These are phyloP conservation scores for Colletotrichum zoysiae DNA, from an alignment of 2,329 filamentous ascomycete genomes.

Conservation along the genomic window DNA sequence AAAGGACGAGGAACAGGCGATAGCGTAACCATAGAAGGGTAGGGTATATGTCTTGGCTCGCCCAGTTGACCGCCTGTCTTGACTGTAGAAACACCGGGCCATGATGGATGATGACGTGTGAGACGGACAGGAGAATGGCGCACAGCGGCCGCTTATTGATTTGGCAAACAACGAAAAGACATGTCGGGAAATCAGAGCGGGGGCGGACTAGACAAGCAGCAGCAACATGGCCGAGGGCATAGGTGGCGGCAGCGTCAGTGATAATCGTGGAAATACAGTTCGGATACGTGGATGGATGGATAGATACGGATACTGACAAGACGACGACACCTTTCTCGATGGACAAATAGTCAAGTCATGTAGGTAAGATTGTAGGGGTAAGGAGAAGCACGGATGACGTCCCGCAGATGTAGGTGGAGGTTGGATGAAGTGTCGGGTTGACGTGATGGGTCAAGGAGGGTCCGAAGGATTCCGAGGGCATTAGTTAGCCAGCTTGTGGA, in stretches of 20 bases:
- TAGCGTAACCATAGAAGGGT: background rate
- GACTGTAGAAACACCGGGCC: slow-evolving; percentile 34
- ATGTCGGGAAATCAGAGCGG: background rate
- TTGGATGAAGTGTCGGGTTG: slow-evolving; percentile 13
- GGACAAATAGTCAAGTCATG: background rate
- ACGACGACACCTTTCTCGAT: background rate
- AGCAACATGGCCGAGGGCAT: background rate
- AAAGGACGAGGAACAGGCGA: slow-evolving; percentile 11
- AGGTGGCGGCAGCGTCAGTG: slow-evolving; percentile 2
- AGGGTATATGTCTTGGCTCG: slow-evolving; percentile 16
- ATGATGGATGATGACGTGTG: slow-evolving; percentile 14
- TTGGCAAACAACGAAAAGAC: background rate
- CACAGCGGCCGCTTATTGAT: background rate
- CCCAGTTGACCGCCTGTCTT: slow-evolving; percentile 17
- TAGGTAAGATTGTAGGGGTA: background rate
- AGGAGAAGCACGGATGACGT: slow-evolving; percentile 11
- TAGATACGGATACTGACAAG: background rate
- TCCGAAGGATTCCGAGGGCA: slow-evolving; percentile 33
- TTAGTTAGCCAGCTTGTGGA: slow-evolving; percentile 19
- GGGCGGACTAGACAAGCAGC: background rate
- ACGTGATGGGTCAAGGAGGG: slow-evolving; percentile 25
- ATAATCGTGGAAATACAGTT: background rate
- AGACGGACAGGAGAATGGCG: background rate
- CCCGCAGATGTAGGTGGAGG: slow-evolving; percentile 23
- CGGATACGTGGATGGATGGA: background rate